Evolutionary conservation across 257 asterid species (phyloP), one percentile per base, ranked within the genome.

Genomic region (Cruciata laevipes): DNA sequence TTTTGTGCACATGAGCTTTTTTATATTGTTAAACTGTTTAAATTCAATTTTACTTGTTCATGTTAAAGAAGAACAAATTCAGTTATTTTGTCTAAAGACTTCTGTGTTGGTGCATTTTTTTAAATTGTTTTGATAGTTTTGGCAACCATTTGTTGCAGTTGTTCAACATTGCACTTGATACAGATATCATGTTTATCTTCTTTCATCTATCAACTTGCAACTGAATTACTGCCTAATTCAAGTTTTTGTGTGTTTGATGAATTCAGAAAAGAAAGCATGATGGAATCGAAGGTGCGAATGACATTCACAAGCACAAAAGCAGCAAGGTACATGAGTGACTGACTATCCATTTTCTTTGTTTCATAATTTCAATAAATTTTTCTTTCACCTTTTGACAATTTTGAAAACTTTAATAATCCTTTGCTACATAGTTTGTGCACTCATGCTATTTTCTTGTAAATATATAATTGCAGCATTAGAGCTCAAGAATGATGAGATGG

Each of bases 401-500:
- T 44, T 76, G 31, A 33, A 31, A 21, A 31, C 31, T 16, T 5
- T 59, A 4, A 10, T 10, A 11, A 11, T 63, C 25, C 4, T 14
- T 37, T 58, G 47, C 71, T 73, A 65, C 53, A 44, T n/a, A 70
- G 76, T 70, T 42, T 47, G 55, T 47, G 55, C 55, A 38, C 55
- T 17, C 42, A 30, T 76, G 69, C 75, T 62, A 72, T 66, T 65
- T 67, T 83, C 79, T 75, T 69, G 66, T 68, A 16, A 38, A 85
- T 63, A 66, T 74, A 77, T 55, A 60, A 64, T 65, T 78, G 89
- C 96, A 90, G 99, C 95, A 85, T 80, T 90, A 84, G 87, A 88
- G 95, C 89, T 86, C 95, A 81, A 93, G 85, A 85, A 81, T 90
- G 96, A 87, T 69, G 96, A 90, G 80, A 80, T 88, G 86, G 90